A percentile compares a stretch with the other conserved stretches of the same genome.
Evolutionary conservation across 495 filamentous ascomycete genomes (phyloP).

Genomic region (Bacidia rubella): DNA sequence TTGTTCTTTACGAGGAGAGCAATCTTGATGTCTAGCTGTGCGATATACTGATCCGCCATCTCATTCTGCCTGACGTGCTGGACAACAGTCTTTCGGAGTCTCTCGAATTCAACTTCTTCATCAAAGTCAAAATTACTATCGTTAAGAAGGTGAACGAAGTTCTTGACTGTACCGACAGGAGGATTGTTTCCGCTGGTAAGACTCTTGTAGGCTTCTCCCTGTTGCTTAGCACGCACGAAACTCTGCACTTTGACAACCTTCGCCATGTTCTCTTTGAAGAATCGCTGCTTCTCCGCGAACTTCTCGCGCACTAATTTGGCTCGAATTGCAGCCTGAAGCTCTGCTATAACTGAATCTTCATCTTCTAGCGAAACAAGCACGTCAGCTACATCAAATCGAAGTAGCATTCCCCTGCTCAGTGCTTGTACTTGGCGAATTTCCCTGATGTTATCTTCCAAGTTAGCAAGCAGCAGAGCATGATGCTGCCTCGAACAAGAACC

Average conservation of each 20-base stretch:
- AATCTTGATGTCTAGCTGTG: slow-evolving; percentile 97
- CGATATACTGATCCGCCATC: slow-evolving; percentile 92
- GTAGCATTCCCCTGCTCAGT: slow-evolving; percentile 61
- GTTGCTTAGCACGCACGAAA: slow-evolving; percentile 82
- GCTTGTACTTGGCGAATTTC: slow-evolving; percentile 58
- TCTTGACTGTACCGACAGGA: slow-evolving; percentile 89
- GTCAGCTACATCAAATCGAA: slow-evolving; percentile 55
- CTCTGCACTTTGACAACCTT: slow-evolving; percentile 98
- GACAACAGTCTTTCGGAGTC: slow-evolving; percentile 82
- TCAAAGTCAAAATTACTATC: slow-evolving; percentile 99
- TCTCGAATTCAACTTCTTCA: slow-evolving; percentile 92
- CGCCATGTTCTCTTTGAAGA: slow-evolving; percentile 93
- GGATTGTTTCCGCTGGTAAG: slow-evolving; percentile 94
- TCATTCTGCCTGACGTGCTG: slow-evolving; percentile 96
- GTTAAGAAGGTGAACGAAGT: slow-evolving; percentile 93
- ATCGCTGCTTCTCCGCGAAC: slow-evolving; percentile 73
- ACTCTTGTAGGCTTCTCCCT: slow-evolving; percentile 95
- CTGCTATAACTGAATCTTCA: slow-evolving; percentile 59
- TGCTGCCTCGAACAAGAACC: slow-evolving; percentile 44
- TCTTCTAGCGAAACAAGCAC: slow-evolving; percentile 64
- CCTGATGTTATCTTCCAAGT: slow-evolving; percentile 41
- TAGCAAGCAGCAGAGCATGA: slow-evolving; percentile 37
- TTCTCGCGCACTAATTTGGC: slow-evolving; percentile 57
- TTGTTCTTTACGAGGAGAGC: slow-evolving; percentile 97
- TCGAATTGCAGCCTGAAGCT: slow-evolving; percentile 61